phyloP scores from a whole-genome alignment of 2,329 filamentous ascomycete genomes.

The Alternaria conjuncta region DNA sequence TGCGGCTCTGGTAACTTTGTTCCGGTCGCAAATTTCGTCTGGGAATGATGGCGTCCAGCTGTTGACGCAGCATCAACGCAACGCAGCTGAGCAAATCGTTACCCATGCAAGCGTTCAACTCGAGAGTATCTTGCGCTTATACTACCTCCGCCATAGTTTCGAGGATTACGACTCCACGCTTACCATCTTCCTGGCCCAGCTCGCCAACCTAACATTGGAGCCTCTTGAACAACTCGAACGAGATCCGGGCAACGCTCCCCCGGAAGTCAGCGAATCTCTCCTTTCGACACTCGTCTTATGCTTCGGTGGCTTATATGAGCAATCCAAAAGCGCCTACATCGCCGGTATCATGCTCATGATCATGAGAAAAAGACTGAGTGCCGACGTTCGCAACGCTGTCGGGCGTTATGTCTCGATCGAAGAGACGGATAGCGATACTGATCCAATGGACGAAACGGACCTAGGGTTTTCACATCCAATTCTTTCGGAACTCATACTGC shows the following conservation, averaged over 20 bases:
- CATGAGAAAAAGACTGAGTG: slow-evolving; percentile 6
- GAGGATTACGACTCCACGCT: slow-evolving; percentile 6
- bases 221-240: slow-evolving; percentile 4
- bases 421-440: not conserved
- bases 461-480: not conserved
- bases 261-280: slow-evolving; percentile 4
- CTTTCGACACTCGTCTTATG: slow-evolving; percentile 20
- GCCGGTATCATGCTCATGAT: slow-evolving; percentile 3
- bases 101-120: slow-evolving; percentile 2
- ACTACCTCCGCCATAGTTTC: slow-evolving; percentile 16
- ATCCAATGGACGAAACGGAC: not conserved
- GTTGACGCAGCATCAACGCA: not conserved
- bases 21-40: slow-evolving; percentile 2
- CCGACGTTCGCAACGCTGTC: not conserved
- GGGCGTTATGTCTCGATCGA: not conserved
- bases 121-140: slow-evolving; percentile 12
- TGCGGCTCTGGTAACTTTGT: slow-evolving; percentile 2
- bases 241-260: not conserved
- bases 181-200: slow-evolving; percentile 12
- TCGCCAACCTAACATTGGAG: slow-evolving; percentile 9
- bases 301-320: slow-evolving; percentile 13
- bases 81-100: not conserved
- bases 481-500: slow-evolving; percentile 3
- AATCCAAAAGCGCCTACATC: slow-evolving; percentile 8
- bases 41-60: not conserved